Conservation (phyloP, 495 filamentous ascomycete genomes). For the Talaromyces stipitatus region DNA sequence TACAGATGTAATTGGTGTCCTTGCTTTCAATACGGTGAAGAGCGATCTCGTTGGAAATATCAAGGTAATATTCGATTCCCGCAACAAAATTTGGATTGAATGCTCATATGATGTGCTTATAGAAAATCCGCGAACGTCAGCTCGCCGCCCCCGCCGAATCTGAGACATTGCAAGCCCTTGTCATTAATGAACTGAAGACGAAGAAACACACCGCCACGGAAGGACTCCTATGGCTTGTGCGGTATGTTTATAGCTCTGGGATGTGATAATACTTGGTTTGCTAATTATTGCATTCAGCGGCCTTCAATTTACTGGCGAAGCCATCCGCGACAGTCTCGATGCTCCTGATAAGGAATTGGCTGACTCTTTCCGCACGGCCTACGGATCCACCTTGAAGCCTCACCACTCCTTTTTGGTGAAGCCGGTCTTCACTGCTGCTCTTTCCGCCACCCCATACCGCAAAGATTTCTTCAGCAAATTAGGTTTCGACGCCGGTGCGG, state of each 20-base stretch:
- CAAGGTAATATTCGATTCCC: constrained; percentile 49
- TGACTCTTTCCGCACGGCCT: constrained; percentile 78
- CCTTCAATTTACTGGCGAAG: constrained; percentile 83
- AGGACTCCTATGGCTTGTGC: constrained; percentile 83
- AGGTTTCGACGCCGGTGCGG: constrained; percentile 51
- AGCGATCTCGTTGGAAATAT: constrained; percentile 86
- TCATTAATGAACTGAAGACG: constrained; percentile 75
- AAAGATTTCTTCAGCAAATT: constrained; percentile 86
- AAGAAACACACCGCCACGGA: constrained; percentile 82
- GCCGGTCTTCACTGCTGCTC: constrained; percentile 83
- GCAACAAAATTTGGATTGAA: no score
- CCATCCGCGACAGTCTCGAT: constrained; percentile 67
- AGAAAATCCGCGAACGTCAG: constrained; percentile 90
- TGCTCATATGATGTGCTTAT: constrained; percentile 9
- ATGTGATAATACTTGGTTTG: constrained; percentile 6
- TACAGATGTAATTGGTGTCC: constrained; percentile 70
- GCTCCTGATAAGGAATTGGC: constrained; percentile 66
- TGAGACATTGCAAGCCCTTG: constrained; percentile 72
- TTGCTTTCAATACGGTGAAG: constrained; percentile 82
- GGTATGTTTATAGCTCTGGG: constrained; percentile 45
- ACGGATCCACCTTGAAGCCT: constrained; percentile 76
- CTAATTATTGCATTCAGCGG: constrained; percentile 44
- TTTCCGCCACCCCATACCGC: constrained; percentile 86
- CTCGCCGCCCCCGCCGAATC: constrained; percentile 69
- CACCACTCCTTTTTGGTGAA: constrained; percentile 84